phyloP scores from a whole-genome alignment of 371 early-diverging fungal species.

The Rhizopus arrhizus region DNA sequence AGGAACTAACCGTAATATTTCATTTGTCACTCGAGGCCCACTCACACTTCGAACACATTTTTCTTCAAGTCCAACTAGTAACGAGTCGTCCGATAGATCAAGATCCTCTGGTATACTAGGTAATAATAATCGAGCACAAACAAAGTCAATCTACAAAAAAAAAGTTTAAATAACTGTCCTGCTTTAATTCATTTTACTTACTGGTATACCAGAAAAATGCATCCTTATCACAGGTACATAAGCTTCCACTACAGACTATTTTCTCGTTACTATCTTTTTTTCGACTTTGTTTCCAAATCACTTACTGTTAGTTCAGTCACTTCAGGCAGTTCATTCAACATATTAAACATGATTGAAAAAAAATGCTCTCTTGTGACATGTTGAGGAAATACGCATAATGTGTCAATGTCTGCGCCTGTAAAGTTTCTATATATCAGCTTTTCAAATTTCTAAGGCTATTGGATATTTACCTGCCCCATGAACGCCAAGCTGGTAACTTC shows the following conservation, averaged over 20 bases:
- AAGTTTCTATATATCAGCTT: neutral
- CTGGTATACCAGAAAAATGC: conserved; percentile 88
- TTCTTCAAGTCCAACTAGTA: conserved; percentile 94
- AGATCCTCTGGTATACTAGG: conserved; percentile 85
- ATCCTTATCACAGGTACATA: conserved; percentile 99
- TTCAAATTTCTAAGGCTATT: neutral
- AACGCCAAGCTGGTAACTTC: conserved; percentile 98
- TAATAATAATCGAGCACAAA: conserved; percentile 88
- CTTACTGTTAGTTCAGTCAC: conserved; percentile 76
- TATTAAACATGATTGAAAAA: conserved; percentile 88
- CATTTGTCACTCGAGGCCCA: conserved; percentile 99
- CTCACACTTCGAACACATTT: conserved; percentile 93
- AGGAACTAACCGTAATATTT: conserved; percentile 95
- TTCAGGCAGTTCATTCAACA: conserved; percentile 80
- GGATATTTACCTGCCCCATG: conserved; percentile 80
- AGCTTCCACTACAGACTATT: conserved; percentile 83
- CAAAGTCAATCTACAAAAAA: conserved; percentile 87
- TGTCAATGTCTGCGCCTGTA: conserved; percentile 98
- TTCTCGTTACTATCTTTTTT: neutral
- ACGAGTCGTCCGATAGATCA: conserved; percentile 84
- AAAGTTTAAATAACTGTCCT: no score
- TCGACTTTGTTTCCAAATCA: neutral
- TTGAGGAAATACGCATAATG: conserved; percentile 95
- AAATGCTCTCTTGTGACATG: conserved; percentile 96
- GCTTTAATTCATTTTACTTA: conserved; percentile 33